Conservation (phyloP, 768 basidiomycete genomes). For the Zangia roseola region DNA sequence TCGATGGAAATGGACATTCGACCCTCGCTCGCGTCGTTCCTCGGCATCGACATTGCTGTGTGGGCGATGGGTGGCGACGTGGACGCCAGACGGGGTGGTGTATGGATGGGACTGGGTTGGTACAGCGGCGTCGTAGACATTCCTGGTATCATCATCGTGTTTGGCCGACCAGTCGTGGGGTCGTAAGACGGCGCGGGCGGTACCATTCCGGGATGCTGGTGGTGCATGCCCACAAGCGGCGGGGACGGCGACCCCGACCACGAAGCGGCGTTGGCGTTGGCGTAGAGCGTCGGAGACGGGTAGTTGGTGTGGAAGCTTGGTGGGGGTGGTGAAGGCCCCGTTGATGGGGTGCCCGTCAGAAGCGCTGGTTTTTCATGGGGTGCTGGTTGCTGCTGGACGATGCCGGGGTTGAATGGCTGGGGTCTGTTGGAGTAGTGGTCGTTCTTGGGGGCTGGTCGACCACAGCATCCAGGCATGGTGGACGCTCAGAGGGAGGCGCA, state of each 20-base stretch:
- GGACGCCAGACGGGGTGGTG: slow-evolving; percentile 15
- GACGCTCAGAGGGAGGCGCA: neutral
- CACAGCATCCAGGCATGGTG: slow-evolving; percentile 63
- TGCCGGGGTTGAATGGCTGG: slow-evolving; percentile 27
- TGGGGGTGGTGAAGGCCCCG: slow-evolving; percentile 46
- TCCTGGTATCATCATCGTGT: too few relatives aligned
- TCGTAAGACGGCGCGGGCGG: too few relatives aligned
- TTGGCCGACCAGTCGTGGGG: too few relatives aligned
- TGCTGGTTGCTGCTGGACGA: slow-evolving; percentile 54
- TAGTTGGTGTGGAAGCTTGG: slow-evolving; percentile 29
- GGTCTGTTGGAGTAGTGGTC: slow-evolving; percentile 35
- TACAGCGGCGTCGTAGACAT: slow-evolving; percentile 16
- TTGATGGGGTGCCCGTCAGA: slow-evolving; percentile 31
- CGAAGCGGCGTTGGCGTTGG: slow-evolving; percentile 9
- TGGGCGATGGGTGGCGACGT: slow-evolving; percentile 25
- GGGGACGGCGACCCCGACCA: slow-evolving; percentile 36
- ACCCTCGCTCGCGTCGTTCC: slow-evolving; percentile 47
- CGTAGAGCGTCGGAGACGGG: slow-evolving; percentile 2
- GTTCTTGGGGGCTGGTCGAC: slow-evolving; percentile 40
- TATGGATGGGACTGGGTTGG: slow-evolving; percentile 31
- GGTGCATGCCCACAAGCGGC: slow-evolving; percentile 13
- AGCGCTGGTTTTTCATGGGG: slow-evolving; percentile 44
- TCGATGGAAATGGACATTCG: slow-evolving; percentile 82
- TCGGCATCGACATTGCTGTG: slow-evolving; percentile 5
- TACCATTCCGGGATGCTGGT: neutral